Base-by-base conservation (phyloP, 73 alveolate genomes). In the Durusdinium trenchii region DNA sequence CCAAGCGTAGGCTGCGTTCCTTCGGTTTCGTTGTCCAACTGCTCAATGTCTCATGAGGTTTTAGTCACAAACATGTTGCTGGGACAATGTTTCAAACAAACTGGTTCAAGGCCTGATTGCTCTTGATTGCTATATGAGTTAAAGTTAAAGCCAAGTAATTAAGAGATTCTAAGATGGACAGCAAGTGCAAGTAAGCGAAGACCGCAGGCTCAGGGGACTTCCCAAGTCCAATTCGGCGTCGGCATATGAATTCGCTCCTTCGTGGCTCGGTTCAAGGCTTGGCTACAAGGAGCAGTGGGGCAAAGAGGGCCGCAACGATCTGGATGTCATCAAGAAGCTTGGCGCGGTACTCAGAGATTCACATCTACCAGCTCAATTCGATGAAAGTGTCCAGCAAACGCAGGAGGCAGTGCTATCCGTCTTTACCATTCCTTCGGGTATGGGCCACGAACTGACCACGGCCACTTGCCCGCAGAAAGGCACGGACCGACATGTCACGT, bases 231-330 rank as follows among this genome's bases (percentile, higher is more conserved):
- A n/a, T n/a, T 20, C 64, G 20, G 64, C 9, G 9, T 54, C 20
- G 20, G 64, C 9, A 54, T 9, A 54, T 20, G 28, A 54, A 54
- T 20, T 54, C 64, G 64, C 64, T 12, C 64, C 64, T 20, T 54
- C 20, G n/a, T 54, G 64, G 28, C 64, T 12, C 64, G 9, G 28
- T 12, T 20, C 52, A 28, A 75, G 96, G 96, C 54, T 32, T 47
- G 96, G 96, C 71, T 89, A 89, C 45, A 28, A 62, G 51, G 51
- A 69, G 96, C 96, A 89, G 60, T 89, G 96, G 96, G 96, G 86
- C 86, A 38, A 42, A 6, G 64, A 23, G 6, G 96, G 96, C n/a
- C 86, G 96, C 35, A 89, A 89, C 40, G 96, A 89, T 69, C 85
- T 89, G 26, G 86, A 38, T 52, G 85, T 89, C 71, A 89, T 89